Evolutionary conservation across 108 stramenopile genomes (phyloP).

Genomic region (Nitzschia inconspicua): DNA sequence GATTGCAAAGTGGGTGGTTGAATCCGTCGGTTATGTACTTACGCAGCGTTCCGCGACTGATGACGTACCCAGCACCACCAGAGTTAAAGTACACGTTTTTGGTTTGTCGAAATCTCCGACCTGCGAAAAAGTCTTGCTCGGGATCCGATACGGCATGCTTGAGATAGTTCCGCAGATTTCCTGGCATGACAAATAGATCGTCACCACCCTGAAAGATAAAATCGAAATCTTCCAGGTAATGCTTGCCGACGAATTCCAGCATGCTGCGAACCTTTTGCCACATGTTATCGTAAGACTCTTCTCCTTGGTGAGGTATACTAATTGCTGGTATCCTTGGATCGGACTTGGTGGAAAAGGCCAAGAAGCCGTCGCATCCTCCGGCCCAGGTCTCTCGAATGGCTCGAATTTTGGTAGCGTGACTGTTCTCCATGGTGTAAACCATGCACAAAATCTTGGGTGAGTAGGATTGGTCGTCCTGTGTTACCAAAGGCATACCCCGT

Average conservation of each 20-base stretch:
- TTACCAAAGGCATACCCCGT: conserved; percentile 5
- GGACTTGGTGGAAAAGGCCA: conserved; percentile 54
- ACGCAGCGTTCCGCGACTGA: conserved; percentile 74
- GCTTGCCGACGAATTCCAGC: conserved; percentile 80
- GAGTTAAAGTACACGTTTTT: conserved; percentile 76
- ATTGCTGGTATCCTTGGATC: conserved; percentile 53
- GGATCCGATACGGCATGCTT: conserved; percentile 29
- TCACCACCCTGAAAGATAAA: conserved; percentile 92
- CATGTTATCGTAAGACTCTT: conserved; percentile 45
- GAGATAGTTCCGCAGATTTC: conserved; percentile 80
- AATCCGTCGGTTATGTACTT: conserved; percentile 32
- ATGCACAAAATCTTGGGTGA: conserved; percentile 66
- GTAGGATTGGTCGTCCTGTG: background rate
- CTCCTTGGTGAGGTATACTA: conserved; percentile 53
- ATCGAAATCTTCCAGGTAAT: conserved; percentile 86
- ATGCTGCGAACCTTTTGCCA: conserved; percentile 53
- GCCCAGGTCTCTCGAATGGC: conserved; percentile 78
- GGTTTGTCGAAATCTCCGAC: conserved; percentile 7
- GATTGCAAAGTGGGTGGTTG: conserved; percentile 52
- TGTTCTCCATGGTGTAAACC: conserved; percentile 66
- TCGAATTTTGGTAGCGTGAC: conserved; percentile 37
- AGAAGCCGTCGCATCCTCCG: conserved; percentile 71
- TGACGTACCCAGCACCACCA: conserved; percentile 89
- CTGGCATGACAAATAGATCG: conserved; percentile 86
- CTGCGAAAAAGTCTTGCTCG: conserved; percentile 68